Evolutionary conservation across 208 protist species (phyloP), one percentile per base, ranked within the genome.

Genomic region (Borovskyia barvae): DNA sequence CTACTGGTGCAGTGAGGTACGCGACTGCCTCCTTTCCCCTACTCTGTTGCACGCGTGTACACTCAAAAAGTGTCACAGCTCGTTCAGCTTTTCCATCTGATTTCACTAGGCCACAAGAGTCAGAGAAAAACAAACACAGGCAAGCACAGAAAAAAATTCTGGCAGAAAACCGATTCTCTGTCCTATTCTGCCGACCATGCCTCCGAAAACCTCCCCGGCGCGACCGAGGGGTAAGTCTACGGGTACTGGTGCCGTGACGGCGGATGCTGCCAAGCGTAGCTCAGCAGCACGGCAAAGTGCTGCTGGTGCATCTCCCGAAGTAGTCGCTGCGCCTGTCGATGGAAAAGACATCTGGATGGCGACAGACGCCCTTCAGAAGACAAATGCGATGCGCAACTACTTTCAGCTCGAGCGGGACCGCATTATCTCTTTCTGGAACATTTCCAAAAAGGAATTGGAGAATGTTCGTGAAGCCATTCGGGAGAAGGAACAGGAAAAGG

Each of bases 321-420:
- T 56, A 30, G 62, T 61, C 6, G 59, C 46, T 19, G 56, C 50
- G 57, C 57, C 53, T n/a, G 60, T 82, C 3, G 82, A 96, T 41
- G 87, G 77, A 19, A 77, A 75, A 6, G 79, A 93, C 12, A 58
- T 92, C 28, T 94, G 92, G 87, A 66, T 95, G 40, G 92, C 92
- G 17, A 95, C 88, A 2, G 90, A 95, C 55, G 85, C 92, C 5
- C 71, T 99, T 24, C 80, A 97, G 54, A 93, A 97, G 68, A 90
- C 96, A 19, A 87, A 95, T 47, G 86, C 93, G 42, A 90, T 97
- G 85, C 91, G 97, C 45, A 98, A 99, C 79, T 98, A 97, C 72
- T 98, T 97, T 72, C 97, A 99, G 80, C 72, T 98, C 8, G 97
- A 98, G 65, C 84, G 96, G 3, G 97, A 98, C 66, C 94, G 97